Percentiles rank a stretch among this genome's conserved stretches.
phyloP scores from a whole-genome alignment of 2,329 filamentous ascomycete genomes.

The Xylariaceae sp. region DNA sequence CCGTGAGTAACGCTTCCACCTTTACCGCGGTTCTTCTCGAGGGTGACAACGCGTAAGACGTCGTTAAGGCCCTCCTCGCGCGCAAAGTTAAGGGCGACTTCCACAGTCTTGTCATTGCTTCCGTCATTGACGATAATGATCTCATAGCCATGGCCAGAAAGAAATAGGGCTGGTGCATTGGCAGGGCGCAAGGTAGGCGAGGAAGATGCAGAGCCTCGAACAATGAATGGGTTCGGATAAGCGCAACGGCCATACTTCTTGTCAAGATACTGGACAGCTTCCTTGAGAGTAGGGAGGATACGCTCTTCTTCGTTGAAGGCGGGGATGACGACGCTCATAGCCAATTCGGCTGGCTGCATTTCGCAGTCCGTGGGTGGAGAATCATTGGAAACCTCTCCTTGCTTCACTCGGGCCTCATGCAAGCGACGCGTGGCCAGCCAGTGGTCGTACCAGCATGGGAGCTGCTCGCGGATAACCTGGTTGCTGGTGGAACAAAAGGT shows the following conservation, averaged over 20 bases:
- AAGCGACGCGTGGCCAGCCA: slow-evolving; percentile 59
- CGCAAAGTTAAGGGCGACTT: slow-evolving; percentile 77
- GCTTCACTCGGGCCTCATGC: slow-evolving; percentile 36
- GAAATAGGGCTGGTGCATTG: slow-evolving; percentile 33
- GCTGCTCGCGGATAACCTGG: slow-evolving; percentile 45
- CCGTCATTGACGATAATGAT: slow-evolving; percentile 90
- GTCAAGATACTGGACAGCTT: slow-evolving; percentile 84
- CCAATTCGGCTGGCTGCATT: slow-evolving; percentile 73
- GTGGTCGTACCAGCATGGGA: slow-evolving; percentile 86
- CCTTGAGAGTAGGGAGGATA: slow-evolving; percentile 77
- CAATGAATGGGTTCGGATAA: slow-evolving; percentile 23
- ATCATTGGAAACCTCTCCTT: slow-evolving; percentile 14
- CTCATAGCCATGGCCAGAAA: slow-evolving; percentile 85
- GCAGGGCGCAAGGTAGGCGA: slow-evolving; percentile 28
- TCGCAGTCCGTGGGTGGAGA: slow-evolving; percentile 33
- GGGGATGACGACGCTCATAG: slow-evolving; percentile 86
- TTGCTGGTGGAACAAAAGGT: slow-evolving; percentile 64
- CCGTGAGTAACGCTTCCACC: slow-evolving; percentile 94
- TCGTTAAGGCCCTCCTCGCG: slow-evolving; percentile 68
- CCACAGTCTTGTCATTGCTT: slow-evolving; percentile 73
- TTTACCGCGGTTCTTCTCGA: slow-evolving; percentile 84
- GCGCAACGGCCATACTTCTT: slow-evolving; percentile 59
- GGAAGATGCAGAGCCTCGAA: slow-evolving; percentile 30
- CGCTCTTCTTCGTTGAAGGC: slow-evolving; percentile 92
- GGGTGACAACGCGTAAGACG: slow-evolving; percentile 70